Conservation (phyloP, 306 rosid genomes). For the Gynostemma pentaphyllum region DNA sequence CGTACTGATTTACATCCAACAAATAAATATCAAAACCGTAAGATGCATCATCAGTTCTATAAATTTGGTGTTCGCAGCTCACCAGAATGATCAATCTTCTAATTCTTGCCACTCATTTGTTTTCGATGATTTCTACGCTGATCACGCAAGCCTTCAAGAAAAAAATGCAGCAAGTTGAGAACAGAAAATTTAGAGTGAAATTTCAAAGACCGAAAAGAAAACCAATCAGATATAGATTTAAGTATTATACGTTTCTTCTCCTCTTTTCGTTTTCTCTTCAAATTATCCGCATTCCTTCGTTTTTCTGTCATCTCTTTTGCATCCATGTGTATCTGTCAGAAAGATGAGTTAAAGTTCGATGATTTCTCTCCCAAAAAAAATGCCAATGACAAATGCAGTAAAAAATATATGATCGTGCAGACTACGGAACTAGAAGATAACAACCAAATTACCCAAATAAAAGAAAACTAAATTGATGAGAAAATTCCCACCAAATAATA, state of each 20-base stretch:
- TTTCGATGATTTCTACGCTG: slow-evolving; percentile 60
- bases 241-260: slow-evolving; percentile 57
- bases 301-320: slow-evolving; percentile 34
- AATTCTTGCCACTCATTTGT: slow-evolving; percentile 20
- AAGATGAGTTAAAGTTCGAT: background rate
- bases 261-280: slow-evolving; percentile 59
- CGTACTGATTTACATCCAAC: background rate
- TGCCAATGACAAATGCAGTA: too few species aligned
- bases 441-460: background rate
- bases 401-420: background rate
- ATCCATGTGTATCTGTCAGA: slow-evolving; percentile 60
- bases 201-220: background rate
- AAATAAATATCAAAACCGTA: too few species aligned
- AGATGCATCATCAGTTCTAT: background rate
- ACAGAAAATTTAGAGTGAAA: background rate
- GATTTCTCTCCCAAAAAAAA: too few species aligned
- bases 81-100: background rate
- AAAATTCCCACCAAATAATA: background rate
- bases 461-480: background rate
- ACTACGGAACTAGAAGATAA: too few species aligned
- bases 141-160: slow-evolving; percentile 55
- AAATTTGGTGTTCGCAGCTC: background rate
- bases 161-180: background rate
- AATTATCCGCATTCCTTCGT: slow-evolving; percentile 33
- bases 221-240: background rate